phyloP scores from a whole-genome alignment of 768 basidiomycete species.

The Lyophyllum semitale region DNA sequence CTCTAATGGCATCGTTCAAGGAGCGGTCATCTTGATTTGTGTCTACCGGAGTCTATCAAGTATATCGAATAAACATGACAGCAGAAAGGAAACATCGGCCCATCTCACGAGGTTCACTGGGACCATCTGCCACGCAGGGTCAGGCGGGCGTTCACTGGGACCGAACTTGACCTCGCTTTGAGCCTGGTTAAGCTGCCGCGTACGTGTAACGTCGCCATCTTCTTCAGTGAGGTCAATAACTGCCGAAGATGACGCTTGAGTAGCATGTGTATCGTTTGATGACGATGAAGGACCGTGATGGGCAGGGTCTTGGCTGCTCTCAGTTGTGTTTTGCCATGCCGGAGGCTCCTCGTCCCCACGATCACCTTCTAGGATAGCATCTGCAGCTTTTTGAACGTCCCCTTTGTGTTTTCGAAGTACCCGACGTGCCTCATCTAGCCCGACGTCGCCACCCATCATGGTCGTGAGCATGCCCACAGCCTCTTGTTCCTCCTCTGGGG shows the following conservation, averaged over 20 bases:
- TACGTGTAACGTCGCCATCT: conserved; percentile 52
- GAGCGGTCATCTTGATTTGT: conserved; percentile 59
- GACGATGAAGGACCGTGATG: conserved; percentile 17
- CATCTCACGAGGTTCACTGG: conserved; percentile 64
- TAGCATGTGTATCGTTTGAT: conserved; percentile 2
- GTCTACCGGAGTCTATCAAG: conserved; percentile 31
- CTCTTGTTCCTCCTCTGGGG: conserved; percentile 30
- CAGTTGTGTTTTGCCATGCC: conserved; percentile 21
- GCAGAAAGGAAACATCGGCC: neutral
- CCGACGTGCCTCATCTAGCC: conserved; percentile 49
- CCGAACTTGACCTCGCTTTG: conserved; percentile 47
- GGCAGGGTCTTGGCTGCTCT: conserved; percentile 22
- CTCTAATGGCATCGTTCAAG: conserved; percentile 71
- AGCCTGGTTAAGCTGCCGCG: conserved; percentile 56
- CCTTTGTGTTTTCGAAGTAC: conserved; percentile 63
- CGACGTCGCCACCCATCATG: conserved; percentile 37
- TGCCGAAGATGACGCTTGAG: conserved; percentile 24
- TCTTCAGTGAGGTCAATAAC: conserved; percentile 67
- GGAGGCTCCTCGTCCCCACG: conserved; percentile 32
- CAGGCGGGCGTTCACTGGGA: conserved; percentile 60
- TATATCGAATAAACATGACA: conserved; percentile 1
- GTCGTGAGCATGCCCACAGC: conserved; percentile 33
- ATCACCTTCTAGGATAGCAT: conserved; percentile 56
- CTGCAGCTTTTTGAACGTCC: conserved; percentile 55
- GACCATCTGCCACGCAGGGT: conserved; percentile 72